Conservation (phyloP, 2,329 filamentous ascomycete species). For the Verticillium nonalfalfae region DNA sequence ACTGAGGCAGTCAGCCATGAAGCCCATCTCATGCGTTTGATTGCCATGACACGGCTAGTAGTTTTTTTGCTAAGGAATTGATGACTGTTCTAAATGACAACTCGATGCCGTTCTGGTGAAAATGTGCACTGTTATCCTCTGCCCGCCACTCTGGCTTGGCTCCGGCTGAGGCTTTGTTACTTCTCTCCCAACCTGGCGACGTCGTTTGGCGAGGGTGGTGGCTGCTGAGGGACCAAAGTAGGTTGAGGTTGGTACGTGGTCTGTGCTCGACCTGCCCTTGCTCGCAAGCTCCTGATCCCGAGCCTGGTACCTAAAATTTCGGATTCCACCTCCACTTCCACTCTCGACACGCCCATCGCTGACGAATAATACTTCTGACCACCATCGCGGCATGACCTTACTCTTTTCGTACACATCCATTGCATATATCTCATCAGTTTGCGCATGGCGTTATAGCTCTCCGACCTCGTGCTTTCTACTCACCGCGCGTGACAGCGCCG, state of each 20-base stretch:
- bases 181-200: too few species aligned
- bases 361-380: neutral
- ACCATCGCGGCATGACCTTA: neutral
- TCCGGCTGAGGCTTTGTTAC: too few species aligned
- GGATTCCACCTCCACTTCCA: neutral
- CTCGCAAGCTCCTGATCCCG: neutral
- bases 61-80: slow-evolving; percentile 36
- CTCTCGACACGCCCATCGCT: neutral
- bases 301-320: neutral
- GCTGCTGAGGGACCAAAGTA: too few species aligned
- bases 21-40: slow-evolving; percentile 26
- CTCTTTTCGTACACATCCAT: neutral
- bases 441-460: neutral
- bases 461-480: neutral
- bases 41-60: slow-evolving; percentile 30
- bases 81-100: slow-evolving; percentile 22
- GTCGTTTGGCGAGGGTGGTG: too few species aligned
- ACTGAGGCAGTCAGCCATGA: slow-evolving; percentile 30
- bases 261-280: neutral
- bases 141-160: too few species aligned
- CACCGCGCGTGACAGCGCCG: neutral
- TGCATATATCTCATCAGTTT: neutral
- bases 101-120: neutral
- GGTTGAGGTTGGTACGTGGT: neutral
- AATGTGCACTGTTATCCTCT: slow-evolving; percentile 7